phyloP scores from a whole-genome alignment of 805 yeast genomes.

The Komagataella populi region DNA sequence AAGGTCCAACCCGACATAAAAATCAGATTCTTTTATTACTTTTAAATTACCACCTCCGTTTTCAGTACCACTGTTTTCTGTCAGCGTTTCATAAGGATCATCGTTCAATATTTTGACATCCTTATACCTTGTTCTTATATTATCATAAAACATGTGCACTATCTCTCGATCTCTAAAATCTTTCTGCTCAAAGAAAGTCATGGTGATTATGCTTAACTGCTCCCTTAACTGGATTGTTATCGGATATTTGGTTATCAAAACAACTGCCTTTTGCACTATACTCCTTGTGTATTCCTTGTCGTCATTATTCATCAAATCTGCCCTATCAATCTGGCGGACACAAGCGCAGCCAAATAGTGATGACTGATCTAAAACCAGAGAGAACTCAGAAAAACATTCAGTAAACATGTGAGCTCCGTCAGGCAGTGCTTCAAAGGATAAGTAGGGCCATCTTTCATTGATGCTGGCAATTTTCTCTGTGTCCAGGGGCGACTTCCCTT shows the following conservation, averaged over 20 bases:
- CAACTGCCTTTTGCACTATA: slow-evolving; percentile 83
- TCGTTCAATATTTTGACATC: slow-evolving; percentile 14
- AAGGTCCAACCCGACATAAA: slow-evolving; percentile 63
- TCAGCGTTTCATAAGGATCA: slow-evolving; percentile 13
- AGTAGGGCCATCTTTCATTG: slow-evolving; percentile 56
- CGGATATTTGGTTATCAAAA: slow-evolving; percentile 76
- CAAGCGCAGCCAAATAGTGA: slow-evolving; percentile 95
- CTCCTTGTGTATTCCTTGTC: slow-evolving; percentile 66
- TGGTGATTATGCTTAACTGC: slow-evolving; percentile 79
- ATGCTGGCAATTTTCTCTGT: slow-evolving; percentile 16
- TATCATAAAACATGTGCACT: slow-evolving; percentile 57
- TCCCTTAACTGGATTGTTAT: slow-evolving; percentile 81
- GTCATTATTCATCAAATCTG: slow-evolving; percentile 32
- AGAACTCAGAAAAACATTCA: slow-evolving; percentile 87
- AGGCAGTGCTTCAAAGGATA: slow-evolving; percentile 91
- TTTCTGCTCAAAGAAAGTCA: slow-evolving; percentile 71
- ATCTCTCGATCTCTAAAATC: slow-evolving; percentile 61
- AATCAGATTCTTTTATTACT: slow-evolving; percentile 35
- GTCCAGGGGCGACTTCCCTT: slow-evolving; percentile 18
- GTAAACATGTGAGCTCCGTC: slow-evolving; percentile 92
- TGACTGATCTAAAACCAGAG: slow-evolving; percentile 57
- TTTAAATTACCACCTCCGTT: slow-evolving; percentile 10
- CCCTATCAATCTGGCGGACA: slow-evolving; percentile 46
- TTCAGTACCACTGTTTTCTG: slow-evolving; percentile 5
- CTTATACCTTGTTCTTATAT: slow-evolving; percentile 33